Conservation (phyloP, 495 filamentous ascomycete genomes). For the Penicillium goetzii region DNA sequence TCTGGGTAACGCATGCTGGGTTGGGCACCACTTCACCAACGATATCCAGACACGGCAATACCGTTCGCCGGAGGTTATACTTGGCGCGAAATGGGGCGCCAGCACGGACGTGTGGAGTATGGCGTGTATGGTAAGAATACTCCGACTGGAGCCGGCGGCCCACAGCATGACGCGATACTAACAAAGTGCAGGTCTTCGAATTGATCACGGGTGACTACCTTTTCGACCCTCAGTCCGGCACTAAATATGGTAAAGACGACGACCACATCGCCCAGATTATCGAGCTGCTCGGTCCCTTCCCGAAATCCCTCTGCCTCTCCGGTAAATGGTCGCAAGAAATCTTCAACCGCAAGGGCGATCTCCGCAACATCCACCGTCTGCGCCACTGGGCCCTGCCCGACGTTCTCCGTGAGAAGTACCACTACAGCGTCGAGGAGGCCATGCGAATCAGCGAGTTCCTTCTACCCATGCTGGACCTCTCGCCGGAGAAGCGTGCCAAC, state of each 20-base stretch:
- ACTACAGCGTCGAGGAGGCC: conserved; percentile 78
- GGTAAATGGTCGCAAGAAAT: conserved; percentile 99
- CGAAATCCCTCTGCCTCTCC: conserved; percentile 83
- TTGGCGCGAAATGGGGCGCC: conserved; percentile 96
- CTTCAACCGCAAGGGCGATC: conserved; percentile 96
- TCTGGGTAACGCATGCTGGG: conserved; percentile 98
- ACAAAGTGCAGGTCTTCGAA: conserved; percentile 76
- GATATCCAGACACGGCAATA: conserved; percentile 99
- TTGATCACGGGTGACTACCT: conserved; percentile 98
- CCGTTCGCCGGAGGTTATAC: conserved; percentile 93
- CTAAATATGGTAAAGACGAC: conserved; percentile 99
- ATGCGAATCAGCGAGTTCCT: conserved; percentile 84
- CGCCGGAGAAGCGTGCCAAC: conserved; percentile 87
- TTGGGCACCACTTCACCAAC: conserved; percentile 98
- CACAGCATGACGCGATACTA: background rate
- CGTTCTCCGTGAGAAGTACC: conserved; percentile 95
- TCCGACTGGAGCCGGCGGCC: background rate
- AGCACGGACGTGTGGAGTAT: conserved; percentile 99
- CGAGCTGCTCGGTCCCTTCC: conserved; percentile 92
- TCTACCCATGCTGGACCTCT: conserved; percentile 87
- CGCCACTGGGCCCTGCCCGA: conserved; percentile 96
- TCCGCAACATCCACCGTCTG: conserved; percentile 95
- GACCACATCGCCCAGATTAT: conserved; percentile 99
- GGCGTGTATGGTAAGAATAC: conserved; percentile 84
- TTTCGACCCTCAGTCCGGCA: conserved; percentile 98